A percentile compares a stretch with the other conserved stretches of the same genome.
Evolutionary conservation across 176 grass and related monocot genomes (phyloP).

Genomic region (Cenchrus purpureus): DNA sequence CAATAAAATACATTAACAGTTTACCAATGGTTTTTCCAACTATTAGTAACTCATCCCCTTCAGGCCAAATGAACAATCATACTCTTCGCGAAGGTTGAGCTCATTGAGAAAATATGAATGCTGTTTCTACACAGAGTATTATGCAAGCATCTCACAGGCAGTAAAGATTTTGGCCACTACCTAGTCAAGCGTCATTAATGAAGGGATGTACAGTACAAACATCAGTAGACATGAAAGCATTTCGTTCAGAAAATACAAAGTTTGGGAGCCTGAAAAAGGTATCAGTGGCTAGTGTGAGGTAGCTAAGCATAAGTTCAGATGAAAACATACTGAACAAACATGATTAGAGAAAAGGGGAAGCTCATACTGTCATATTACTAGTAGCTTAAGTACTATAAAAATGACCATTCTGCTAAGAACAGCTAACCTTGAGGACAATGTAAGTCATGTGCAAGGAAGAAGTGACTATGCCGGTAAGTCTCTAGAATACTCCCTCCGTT

Average conservation of each 20-base stretch:
- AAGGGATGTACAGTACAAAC: neutral
- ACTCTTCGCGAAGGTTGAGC: too few species aligned
- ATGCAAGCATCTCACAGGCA: too few species aligned
- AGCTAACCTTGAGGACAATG: neutral
- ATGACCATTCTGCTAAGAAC: neutral
- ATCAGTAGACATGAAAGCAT: neutral
- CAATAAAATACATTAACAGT: too few species aligned
- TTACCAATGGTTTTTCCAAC: too few species aligned
- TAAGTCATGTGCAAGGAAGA: neutral
- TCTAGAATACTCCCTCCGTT: neutral
- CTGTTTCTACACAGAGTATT: too few species aligned
- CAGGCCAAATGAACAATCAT: too few species aligned
- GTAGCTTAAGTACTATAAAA: neutral
- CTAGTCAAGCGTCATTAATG: too few species aligned
- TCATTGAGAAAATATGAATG: too few species aligned
- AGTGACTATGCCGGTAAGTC: neutral
- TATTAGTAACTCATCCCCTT: too few species aligned
- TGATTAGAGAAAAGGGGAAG: neutral
- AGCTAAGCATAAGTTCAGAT: neutral
- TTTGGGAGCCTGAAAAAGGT: too few species aligned
- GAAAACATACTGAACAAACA: neutral
- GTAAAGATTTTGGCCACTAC: too few species aligned
- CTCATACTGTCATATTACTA: neutral
- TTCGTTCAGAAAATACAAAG: neutral
- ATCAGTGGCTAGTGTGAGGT: neutral